Evolutionary conservation across 176 grass and related monocot genomes (phyloP), one percentile per base, ranked within the genome.

Genomic region (Poa annua): DNA sequence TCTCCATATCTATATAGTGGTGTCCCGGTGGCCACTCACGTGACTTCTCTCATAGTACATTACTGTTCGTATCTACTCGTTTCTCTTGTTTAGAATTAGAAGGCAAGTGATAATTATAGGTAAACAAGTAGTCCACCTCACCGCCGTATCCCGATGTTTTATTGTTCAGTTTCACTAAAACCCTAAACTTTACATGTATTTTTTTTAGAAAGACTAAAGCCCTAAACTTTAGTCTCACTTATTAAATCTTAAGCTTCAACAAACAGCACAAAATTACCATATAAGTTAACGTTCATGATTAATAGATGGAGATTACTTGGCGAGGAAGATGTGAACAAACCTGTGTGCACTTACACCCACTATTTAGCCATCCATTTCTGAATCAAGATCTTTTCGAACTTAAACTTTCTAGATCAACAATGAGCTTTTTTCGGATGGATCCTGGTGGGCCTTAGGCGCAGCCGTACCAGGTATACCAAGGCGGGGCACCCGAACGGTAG

Each of bases 1-100:
- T 61, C 67, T 64, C 79, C 80, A 67, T 80, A 75, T 86, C 67
- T 90, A 86, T 90, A 83, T 80, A 86, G 68, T 60, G 57, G 29
- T 68, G 67, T 79, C 67, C 74, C 32, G 60, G 70, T 56, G 80
- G 80, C 66, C 60, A 74, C 80, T 79, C 84, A 83, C 88, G 84
- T 90, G 88, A 90, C 69, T 57, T 50, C 29, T 29, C 29, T 66
- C 33, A 25, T 24, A 4, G 25, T 60, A 25, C 56, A 83, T 79
- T 78, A 74, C 79, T 78, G 74, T 83, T 83, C 65, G 22, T 80
- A 67, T 89, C 54, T 77, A 52, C 34, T 41, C 15, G 17, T 36
- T 61, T 56, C 32, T 54, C 20, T 9, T 71, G 6, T 25, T 15
- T 55, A 42, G 7, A 29, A 29, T 29, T 29, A 3, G 0, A 59